Percentiles rank a stretch among this genome's conserved stretches.
These are phyloP conservation scores for Candida smagusa DNA, from an alignment of 1,139 yeast species.

Conservation along the genomic window DNA sequence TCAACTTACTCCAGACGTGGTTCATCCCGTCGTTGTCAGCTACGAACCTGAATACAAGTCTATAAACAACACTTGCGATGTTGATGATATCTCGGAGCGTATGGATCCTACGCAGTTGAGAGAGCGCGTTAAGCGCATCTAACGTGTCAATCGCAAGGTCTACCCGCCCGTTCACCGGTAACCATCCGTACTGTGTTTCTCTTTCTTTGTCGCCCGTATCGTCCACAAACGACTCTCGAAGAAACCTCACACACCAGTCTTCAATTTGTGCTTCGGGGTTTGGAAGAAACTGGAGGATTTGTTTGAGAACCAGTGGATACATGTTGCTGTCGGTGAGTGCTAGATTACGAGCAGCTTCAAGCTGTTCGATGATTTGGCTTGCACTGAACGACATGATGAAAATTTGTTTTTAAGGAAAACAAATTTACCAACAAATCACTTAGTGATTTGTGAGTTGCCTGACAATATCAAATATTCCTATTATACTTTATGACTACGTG, in stretches of 20 bases:
- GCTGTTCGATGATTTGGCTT: slow-evolving; percentile 31
- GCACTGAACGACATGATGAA: slow-evolving; percentile 12
- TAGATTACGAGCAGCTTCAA: slow-evolving; percentile 49
- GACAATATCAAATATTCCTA: no score
- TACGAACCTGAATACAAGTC: slow-evolving; percentile 40
- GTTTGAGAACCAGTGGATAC: slow-evolving; percentile 53
- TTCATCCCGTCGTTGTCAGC: slow-evolving; percentile 44
- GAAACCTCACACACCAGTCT: slow-evolving; percentile 47
- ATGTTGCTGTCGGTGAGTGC: slow-evolving; percentile 45
- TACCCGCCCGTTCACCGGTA: slow-evolving; percentile 23
- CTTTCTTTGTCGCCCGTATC: slow-evolving; percentile 17
- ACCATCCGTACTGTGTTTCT: slow-evolving; percentile 13
- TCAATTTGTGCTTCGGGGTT: slow-evolving; percentile 34
- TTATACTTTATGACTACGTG: no score
- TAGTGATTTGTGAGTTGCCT: no score
- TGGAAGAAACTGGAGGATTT: slow-evolving; percentile 43
- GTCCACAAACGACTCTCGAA: slow-evolving; percentile 41
- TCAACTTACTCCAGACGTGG: slow-evolving; percentile 41
- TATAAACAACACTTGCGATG: slow-evolving; percentile 34
- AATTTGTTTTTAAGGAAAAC: neutral
- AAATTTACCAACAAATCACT: no score
- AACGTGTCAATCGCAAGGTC: slow-evolving; percentile 43
- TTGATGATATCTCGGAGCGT: slow-evolving; percentile 33
- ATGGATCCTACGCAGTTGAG: slow-evolving; percentile 26
- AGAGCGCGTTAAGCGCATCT: slow-evolving; percentile 29